These are phyloP conservation scores for Apostasia ramifera DNA, from an alignment of 106 monocot species.

Conservation along the genomic window DNA sequence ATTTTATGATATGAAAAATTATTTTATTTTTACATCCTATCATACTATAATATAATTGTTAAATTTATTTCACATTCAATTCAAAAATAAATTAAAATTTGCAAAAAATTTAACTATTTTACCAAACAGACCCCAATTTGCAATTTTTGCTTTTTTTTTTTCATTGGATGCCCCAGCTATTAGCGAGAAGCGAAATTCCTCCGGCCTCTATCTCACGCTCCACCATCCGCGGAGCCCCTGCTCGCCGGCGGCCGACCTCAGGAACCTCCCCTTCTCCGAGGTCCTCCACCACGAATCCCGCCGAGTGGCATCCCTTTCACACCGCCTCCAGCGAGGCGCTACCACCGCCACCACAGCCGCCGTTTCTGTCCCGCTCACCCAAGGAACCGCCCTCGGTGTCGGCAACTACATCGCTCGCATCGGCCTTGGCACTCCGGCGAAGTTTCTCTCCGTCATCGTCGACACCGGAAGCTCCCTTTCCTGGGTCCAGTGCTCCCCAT, in stretches of 20 bases:
- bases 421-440: slow-evolving; percentile 59
- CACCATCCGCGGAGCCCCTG: slow-evolving; percentile 27
- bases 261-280: slow-evolving; percentile 23
- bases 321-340: slow-evolving; percentile 25
- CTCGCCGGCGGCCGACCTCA: slow-evolving; percentile 28
- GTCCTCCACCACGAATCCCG: slow-evolving; percentile 48
- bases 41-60: too few relatives aligned
- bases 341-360: background rate
- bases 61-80: too few relatives aligned
- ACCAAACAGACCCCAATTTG: too few relatives aligned
- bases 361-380: slow-evolving; percentile 22
- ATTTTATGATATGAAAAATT: too few relatives aligned
- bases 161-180: too few relatives aligned
- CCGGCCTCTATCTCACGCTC: slow-evolving; percentile 47
- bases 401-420: slow-evolving; percentile 75
- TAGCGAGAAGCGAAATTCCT: slow-evolving; percentile 12
- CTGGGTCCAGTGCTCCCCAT: slow-evolving; percentile 92
- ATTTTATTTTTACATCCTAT: too few relatives aligned
- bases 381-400: slow-evolving; percentile 39
- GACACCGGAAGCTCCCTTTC: slow-evolving; percentile 90
- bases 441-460: slow-evolving; percentile 54
- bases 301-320: slow-evolving; percentile 37
- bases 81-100: too few relatives aligned
- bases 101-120: too few relatives aligned
- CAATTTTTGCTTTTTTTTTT: too few relatives aligned